Conservation (phyloP, 805 yeast species). For the Yamadazyma phyllophila region DNA sequence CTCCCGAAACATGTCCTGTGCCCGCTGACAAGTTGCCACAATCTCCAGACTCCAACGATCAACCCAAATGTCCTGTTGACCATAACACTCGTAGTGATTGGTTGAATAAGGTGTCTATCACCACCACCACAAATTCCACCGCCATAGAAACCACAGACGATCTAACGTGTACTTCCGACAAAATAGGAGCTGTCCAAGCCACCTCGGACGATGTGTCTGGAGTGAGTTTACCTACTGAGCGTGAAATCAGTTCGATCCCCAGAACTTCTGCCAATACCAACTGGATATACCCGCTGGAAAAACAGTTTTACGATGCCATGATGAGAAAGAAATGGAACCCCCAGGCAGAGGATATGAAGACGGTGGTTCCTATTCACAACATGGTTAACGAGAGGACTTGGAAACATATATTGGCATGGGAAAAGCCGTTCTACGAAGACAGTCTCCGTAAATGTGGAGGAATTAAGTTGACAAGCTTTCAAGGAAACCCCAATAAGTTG, state of each 20-base stretch:
- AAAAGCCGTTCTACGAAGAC: conserved; percentile 53
- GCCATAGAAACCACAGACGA: conserved; percentile 33
- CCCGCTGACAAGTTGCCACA: conserved; percentile 51
- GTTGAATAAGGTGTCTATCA: conserved; percentile 33
- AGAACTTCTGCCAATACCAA: conserved; percentile 59
- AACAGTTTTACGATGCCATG: conserved; percentile 95
- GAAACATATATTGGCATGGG: conserved; percentile 84
- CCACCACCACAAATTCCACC: conserved; percentile 28
- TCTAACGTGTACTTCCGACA: conserved; percentile 15
- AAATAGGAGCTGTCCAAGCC: conserved; percentile 35
- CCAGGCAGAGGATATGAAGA: conserved; percentile 73
- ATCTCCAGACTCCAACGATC: conserved; percentile 20
- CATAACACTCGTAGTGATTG: conserved; percentile 37
- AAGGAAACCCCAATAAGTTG: conserved; percentile 80
- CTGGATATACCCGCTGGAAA: conserved; percentile 96
- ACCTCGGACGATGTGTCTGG: conserved; percentile 11
- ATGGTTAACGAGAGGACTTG: conserved; percentile 92
- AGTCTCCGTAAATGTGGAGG: conserved; percentile 65
- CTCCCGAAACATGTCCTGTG: background rate
- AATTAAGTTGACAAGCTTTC: conserved; percentile 76
- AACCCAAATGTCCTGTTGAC: conserved; percentile 26
- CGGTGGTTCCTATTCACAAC: conserved; percentile 92
- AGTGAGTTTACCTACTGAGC: conserved; percentile 58
- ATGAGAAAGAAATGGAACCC: conserved; percentile 87
- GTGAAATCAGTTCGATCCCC: conserved; percentile 82